These are phyloP conservation scores for Neurospora africana DNA, from an alignment of 495 filamentous ascomycete genomes.

Conservation along the genomic window DNA sequence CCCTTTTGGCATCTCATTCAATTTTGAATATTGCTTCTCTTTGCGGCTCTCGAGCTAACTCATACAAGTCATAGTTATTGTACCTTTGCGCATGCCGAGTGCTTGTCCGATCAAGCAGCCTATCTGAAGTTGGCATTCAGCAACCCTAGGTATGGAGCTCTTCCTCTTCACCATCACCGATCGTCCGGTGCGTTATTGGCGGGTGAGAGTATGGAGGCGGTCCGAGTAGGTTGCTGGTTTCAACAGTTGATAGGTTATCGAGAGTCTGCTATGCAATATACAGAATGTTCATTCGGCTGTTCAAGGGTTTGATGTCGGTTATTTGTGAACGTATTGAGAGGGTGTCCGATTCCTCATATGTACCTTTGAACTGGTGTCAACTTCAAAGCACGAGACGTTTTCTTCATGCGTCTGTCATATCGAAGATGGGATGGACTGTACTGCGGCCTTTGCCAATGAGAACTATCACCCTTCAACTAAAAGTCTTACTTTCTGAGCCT, in stretches of 20 bases:
- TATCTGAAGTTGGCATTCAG: not conserved
- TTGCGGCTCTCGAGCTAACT: not conserved
- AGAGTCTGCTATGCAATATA: not conserved
- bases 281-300: too few relatives aligned
- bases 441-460: not conserved
- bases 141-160: not conserved
- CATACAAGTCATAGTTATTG: not conserved
- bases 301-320: not conserved
- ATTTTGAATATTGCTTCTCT: not conserved
- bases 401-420: not conserved
- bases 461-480: not conserved
- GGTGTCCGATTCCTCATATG: not conserved
- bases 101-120: not conserved
- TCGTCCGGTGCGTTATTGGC: not conserved
- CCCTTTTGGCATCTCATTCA: conserved; percentile 16
- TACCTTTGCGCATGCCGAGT: not conserved
- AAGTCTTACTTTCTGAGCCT: not conserved
- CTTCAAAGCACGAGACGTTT: not conserved
- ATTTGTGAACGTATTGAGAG: not conserved
- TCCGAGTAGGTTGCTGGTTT: not conserved
- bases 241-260: not conserved
- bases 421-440: not conserved
- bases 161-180: not conserved
- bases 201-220: not conserved
- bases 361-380: not conserved